phyloP scores from a whole-genome alignment of 1,284 basidiomycete species.

The Boletus albobrunnescens region DNA sequence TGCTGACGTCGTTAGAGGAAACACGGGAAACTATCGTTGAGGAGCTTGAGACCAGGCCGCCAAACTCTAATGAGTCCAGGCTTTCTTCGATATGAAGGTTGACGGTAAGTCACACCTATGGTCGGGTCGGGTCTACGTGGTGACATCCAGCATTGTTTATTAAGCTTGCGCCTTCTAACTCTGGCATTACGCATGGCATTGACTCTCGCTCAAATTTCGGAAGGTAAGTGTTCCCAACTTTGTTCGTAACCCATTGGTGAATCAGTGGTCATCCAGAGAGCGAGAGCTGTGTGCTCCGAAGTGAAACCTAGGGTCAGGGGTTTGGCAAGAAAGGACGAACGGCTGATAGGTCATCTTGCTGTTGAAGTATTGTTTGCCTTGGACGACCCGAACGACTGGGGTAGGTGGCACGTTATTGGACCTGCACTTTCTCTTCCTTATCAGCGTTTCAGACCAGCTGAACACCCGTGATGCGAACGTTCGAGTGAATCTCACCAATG shows the following conservation, averaged over 20 bases:
- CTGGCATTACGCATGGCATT: slow-evolving; percentile 21
- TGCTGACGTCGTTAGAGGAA: no score
- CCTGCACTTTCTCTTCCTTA: background rate
- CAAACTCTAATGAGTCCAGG: slow-evolving; percentile 1
- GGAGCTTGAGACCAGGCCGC: slow-evolving; percentile 6
- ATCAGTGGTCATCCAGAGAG: no score
- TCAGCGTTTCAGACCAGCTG: slow-evolving; percentile 4
- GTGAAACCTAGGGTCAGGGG: slow-evolving; percentile 11
- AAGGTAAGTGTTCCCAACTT: no score
- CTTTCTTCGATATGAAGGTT: slow-evolving; percentile 15
- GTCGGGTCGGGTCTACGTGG: background rate
- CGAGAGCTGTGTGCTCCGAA: no score
- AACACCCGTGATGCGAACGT: slow-evolving; percentile 3
- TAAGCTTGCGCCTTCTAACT: slow-evolving; percentile 12
- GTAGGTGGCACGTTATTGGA: slow-evolving; percentile 1
- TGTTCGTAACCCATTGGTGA: no score
- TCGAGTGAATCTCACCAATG: slow-evolving; percentile 16
- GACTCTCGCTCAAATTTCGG: slow-evolving; percentile 15
- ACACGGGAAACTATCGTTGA: slow-evolving; percentile 5
- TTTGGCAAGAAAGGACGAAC: slow-evolving; percentile 9
- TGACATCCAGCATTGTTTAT: background rate
- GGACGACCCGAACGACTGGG: background rate
- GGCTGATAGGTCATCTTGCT: slow-evolving; percentile 21
- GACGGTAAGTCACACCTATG: slow-evolving; percentile 4
- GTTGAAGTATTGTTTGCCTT: slow-evolving; percentile 20